Conservation (phyloP, 768 basidiomycete species). For the Melanogaster broomeanus region DNA sequence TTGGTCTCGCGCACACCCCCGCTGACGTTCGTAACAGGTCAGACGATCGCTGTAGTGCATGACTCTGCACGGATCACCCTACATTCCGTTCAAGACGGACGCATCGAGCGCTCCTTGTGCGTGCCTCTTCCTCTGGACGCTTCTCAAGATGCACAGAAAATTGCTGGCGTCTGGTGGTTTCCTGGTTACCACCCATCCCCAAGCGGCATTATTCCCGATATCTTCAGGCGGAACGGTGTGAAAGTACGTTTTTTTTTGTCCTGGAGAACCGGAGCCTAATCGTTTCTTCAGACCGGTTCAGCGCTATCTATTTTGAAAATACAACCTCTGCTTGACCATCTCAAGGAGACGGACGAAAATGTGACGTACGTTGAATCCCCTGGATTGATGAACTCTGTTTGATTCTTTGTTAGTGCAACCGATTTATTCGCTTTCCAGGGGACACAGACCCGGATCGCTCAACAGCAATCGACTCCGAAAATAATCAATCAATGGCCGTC, state of each 20-base stretch:
- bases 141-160: constrained; percentile 19
- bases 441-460: constrained; percentile 50
- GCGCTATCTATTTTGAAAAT: constrained; percentile 68
- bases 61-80: constrained; percentile 68
- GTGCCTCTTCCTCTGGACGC: constrained; percentile 25
- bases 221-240: constrained; percentile 66
- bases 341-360: constrained; percentile 67
- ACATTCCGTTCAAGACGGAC: constrained; percentile 81
- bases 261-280: constrained; percentile 1
- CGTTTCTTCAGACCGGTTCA: constrained; percentile 64
- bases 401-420: constrained; percentile 53
- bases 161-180: constrained; percentile 78
- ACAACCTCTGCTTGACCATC: constrained; percentile 70
- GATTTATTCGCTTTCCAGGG: constrained; percentile 84
- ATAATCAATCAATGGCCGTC: constrained; percentile 71
- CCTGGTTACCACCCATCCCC: constrained; percentile 43
- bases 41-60: constrained; percentile 70
- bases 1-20: background rate
- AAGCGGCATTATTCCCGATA: constrained; percentile 62
- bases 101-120: constrained; percentile 48
- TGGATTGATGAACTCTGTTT: constrained; percentile 7
- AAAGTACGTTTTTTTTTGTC: constrained; percentile 48
- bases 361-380: constrained; percentile 52
- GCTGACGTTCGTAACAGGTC: constrained; percentile 42
- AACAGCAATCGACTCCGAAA: constrained; percentile 51